Percentiles rank a stretch among this genome's conserved stretches.
Evolutionary conservation across 2,329 filamentous ascomycete genomes (phyloP).

Genomic region (Coniella vitis): DNA sequence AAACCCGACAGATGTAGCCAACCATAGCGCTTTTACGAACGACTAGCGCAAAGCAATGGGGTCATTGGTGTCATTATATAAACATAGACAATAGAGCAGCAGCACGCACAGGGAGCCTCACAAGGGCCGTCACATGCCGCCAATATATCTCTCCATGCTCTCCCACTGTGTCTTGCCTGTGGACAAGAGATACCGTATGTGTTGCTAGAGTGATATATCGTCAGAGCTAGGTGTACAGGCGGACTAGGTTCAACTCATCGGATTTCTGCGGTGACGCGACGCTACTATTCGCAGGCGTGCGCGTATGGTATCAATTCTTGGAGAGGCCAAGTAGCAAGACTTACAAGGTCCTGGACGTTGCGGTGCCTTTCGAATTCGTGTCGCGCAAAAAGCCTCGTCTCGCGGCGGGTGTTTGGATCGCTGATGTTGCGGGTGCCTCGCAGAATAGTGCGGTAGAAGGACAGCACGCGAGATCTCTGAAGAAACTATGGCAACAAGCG

Average conservation of each 20-base stretch:
- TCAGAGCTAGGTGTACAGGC: not conserved
- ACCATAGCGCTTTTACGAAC: no score
- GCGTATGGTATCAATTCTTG: no score
- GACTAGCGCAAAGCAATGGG: not conserved
- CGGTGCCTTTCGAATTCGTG: conserved; percentile 56
- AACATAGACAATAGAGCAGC: not conserved
- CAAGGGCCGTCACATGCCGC: conserved; percentile 31
- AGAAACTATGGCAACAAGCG: conserved; percentile 41
- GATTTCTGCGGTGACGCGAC: no score
- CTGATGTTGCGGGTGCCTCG: conserved; percentile 46
- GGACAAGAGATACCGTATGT: conserved; percentile 57
- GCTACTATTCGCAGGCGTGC: no score
- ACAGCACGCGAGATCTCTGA: conserved; percentile 46
- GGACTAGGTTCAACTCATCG: no score
- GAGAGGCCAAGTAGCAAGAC: conserved; percentile 20
- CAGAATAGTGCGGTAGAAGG: conserved; percentile 52
- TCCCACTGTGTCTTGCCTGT: conserved; percentile 62
- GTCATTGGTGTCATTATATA: not conserved
- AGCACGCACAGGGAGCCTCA: not conserved
- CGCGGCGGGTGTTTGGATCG: conserved; percentile 44
- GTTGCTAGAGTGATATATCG: conserved; percentile 20
- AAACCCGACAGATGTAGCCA: no score
- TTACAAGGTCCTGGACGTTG: conserved; percentile 48
- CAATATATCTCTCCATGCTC: conserved; percentile 51
- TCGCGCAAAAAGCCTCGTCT: conserved; percentile 50